These are phyloP conservation scores for Aegilops tauschii DNA, from an alignment of 176 grass and related monocot genomes.

Conservation along the genomic window DNA sequence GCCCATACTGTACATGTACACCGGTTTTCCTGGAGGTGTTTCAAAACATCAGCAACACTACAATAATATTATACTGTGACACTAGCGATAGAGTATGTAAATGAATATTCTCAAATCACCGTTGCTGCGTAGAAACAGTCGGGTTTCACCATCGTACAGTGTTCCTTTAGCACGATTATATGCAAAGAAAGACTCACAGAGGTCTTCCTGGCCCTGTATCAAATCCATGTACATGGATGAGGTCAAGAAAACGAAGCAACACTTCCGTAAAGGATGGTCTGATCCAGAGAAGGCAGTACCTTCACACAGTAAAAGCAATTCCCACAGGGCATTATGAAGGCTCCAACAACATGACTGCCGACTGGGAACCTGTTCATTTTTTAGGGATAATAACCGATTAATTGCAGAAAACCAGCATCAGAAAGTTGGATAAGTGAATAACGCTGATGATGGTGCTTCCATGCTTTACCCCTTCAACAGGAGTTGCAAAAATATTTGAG, in stretches of 20 bases:
- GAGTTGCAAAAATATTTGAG: not conserved
- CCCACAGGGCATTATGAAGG: constrained; percentile 98
- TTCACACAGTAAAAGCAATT: constrained; percentile 99
- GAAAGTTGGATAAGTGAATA: not conserved
- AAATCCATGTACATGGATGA: constrained; percentile 1
- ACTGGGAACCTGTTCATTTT: constrained; percentile 73
- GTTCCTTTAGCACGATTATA: constrained; percentile 97
- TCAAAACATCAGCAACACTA: not conserved
- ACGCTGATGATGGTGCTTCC: not conserved
- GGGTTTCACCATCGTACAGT: constrained; percentile 91
- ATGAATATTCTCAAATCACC: constrained; percentile 36
- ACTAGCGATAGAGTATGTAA: not conserved
- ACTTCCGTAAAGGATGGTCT: not conserved
- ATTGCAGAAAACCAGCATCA: not conserved
- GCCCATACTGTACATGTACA: constrained; percentile 99
- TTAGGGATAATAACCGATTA: not conserved
- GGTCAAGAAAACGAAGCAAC: not conserved
- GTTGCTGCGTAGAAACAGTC: constrained; percentile 73
- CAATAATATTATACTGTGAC: not conserved
- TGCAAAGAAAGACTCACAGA: constrained; percentile 91
- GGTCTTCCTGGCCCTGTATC: constrained; percentile 91
- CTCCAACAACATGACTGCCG: constrained; percentile 93
- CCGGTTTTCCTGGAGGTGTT: constrained; percentile 67
- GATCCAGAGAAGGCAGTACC: constrained; percentile 27
- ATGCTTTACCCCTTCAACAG: not conserved